Evolutionary conservation across 2,329 filamentous ascomycete species (phyloP).

Genomic region (Neophaeococcomyces mojaviensis): DNA sequence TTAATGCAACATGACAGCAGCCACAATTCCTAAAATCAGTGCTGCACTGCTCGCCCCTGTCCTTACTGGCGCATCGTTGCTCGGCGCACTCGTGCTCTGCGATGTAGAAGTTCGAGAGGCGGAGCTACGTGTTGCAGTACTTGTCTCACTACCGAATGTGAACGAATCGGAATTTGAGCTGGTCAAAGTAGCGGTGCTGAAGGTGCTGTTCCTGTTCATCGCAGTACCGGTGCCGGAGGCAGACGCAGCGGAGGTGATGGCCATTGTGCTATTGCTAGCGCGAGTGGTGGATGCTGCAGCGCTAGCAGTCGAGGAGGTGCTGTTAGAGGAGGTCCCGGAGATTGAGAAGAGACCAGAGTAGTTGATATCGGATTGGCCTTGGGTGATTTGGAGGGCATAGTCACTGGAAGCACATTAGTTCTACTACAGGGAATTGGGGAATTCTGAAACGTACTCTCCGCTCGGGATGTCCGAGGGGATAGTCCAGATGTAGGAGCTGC

Average conservation of each 20-base stretch:
- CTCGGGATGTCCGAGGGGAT: slow-evolving; percentile 11
- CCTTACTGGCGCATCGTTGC: slow-evolving; percentile 21
- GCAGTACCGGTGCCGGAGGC: slow-evolving; percentile 51
- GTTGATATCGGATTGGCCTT: slow-evolving; percentile 44
- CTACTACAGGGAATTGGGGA: not conserved
- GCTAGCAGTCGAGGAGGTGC: slow-evolving; percentile 16
- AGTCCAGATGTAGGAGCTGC: slow-evolving; percentile 16
- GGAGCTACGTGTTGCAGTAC: slow-evolving; percentile 1
- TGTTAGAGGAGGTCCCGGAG: slow-evolving; percentile 16
- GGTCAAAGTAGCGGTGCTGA: slow-evolving; percentile 17
- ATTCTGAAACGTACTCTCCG: slow-evolving; percentile 32
- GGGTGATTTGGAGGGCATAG: slow-evolving; percentile 54
- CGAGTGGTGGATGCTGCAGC: slow-evolving; percentile 12
- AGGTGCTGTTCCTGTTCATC: slow-evolving; percentile 44
- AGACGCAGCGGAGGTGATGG: slow-evolving; percentile 12
- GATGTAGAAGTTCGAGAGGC: slow-evolving; percentile 17
- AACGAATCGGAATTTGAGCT: slow-evolving; percentile 19
- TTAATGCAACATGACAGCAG: slow-evolving; percentile 25
- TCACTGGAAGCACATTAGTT: slow-evolving; percentile 32
- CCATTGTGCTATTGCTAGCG: slow-evolving; percentile 12
- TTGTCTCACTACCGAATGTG: slow-evolving; percentile 8
- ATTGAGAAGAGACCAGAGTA: slow-evolving; percentile 48
- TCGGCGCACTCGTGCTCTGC: slow-evolving; percentile 10
- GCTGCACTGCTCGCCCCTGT: slow-evolving; percentile 27
- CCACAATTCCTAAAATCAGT: slow-evolving; percentile 28